A percentile compares a stretch with the other conserved stretches of the same genome.
Conservation (phyloP, 2,329 filamentous ascomycete genomes). For the Hymenoscyphus fructigenus region DNA sequence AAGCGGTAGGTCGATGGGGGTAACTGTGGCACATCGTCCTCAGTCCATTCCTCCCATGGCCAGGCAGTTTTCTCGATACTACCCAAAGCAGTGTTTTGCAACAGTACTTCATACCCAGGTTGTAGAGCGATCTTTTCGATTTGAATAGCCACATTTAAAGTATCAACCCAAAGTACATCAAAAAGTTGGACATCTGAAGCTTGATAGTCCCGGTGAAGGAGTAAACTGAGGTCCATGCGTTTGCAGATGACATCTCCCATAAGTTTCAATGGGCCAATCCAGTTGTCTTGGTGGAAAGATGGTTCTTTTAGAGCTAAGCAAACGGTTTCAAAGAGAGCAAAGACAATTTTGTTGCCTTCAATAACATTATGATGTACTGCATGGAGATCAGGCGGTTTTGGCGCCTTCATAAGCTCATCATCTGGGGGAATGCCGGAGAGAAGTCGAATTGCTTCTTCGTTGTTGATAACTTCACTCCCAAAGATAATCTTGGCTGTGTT, state of each 20-base stretch:
- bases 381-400: not conserved
- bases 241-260: not conserved
- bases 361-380: not conserved
- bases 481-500: slow-evolving; percentile 1
- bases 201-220: not conserved
- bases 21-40: not conserved
- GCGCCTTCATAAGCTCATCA: not conserved
- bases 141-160: slow-evolving; percentile 1
- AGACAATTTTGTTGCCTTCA: slow-evolving; percentile 3
- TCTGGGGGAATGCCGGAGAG: not conserved
- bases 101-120: not conserved
- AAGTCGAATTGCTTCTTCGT: not conserved
- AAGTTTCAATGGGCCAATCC: not conserved
- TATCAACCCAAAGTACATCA: slow-evolving; percentile 4
- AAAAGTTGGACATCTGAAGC: slow-evolving; percentile 3
- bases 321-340: slow-evolving; percentile 6
- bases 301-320: slow-evolving; percentile 4
- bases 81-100: not conserved
- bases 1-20: slow-evolving; percentile 4
- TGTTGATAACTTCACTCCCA: not conserved
- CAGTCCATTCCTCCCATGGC: not conserved
- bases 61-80: not conserved
- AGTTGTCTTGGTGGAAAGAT: not conserved
- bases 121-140: not conserved
- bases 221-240: not conserved